These are phyloP conservation scores for Fusarium sp. DNA, from an alignment of 2,329 filamentous ascomycete species.

Conservation along the genomic window DNA sequence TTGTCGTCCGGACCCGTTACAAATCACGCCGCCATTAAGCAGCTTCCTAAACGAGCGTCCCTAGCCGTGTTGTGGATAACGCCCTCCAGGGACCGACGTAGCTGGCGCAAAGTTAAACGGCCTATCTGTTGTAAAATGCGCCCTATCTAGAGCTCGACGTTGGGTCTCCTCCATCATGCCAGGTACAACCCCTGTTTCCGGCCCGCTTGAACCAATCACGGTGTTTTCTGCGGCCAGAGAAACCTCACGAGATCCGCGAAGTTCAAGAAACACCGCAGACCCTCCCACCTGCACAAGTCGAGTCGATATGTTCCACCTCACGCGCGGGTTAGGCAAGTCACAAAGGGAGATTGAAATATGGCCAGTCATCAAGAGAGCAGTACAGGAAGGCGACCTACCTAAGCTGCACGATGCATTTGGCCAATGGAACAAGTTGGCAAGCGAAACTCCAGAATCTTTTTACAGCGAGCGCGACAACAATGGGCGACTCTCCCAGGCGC, in stretches of 20 bases:
- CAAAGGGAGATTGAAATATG: not conserved
- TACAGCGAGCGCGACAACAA: not conserved
- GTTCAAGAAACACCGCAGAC: too few relatives aligned
- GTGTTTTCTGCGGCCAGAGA: too few relatives aligned
- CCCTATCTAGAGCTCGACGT: too few relatives aligned
- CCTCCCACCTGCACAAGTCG: too few relatives aligned
- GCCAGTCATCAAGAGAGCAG: not conserved
- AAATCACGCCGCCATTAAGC: conserved; percentile 8
- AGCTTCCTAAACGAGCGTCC: conserved; percentile 31
- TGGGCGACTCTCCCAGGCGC: too few relatives aligned
- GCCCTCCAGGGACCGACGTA: not conserved
- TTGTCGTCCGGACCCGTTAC: not conserved
- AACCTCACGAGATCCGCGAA: too few relatives aligned
- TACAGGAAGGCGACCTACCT: not conserved
- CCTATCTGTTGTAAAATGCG: not conserved
- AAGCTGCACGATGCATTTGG: not conserved
- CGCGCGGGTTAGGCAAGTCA: too few relatives aligned
- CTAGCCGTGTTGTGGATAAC: too few relatives aligned
- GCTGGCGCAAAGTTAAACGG: not conserved
- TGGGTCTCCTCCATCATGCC: too few relatives aligned
- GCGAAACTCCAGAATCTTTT: not conserved
- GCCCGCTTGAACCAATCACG: too few relatives aligned
- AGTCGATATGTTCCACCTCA: too few relatives aligned
- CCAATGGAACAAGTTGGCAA: not conserved
- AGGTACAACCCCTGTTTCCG: too few relatives aligned